Conservation (phyloP, 2,329 filamentous ascomycete genomes). For the Botrytis tulipae region DNA sequence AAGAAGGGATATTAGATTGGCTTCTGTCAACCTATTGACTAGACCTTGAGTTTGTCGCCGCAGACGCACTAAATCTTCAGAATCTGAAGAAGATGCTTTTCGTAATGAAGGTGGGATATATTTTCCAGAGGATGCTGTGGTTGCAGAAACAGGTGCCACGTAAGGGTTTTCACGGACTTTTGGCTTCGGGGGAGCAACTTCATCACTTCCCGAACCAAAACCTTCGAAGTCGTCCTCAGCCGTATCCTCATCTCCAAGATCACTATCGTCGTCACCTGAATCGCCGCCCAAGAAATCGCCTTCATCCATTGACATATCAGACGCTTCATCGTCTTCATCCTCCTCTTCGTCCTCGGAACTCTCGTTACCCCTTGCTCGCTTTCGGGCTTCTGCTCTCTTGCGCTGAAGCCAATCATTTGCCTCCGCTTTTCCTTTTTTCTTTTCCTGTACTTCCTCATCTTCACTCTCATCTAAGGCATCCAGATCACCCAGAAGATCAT, state of each 20-base stretch:
- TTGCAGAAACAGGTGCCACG: conserved; percentile 61
- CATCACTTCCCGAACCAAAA: conserved; percentile 42
- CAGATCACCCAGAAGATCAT: conserved; percentile 57
- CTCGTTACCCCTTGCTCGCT: conserved; percentile 18
- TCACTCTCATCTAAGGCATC: conserved; percentile 61
- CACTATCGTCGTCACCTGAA: conserved; percentile 30
- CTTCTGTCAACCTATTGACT: conserved; percentile 89
- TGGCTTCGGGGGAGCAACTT: conserved; percentile 40
- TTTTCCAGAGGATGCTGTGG: conserved; percentile 58
- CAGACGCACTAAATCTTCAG: conserved; percentile 66
- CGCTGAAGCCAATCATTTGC: conserved; percentile 59
- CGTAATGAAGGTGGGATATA: conserved; percentile 88
- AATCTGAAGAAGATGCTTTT: conserved; percentile 59
- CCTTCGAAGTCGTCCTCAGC: conserved; percentile 43
- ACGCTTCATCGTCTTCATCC: conserved; percentile 33
- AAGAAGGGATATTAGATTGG: conserved; percentile 82
- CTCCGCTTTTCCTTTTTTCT: conserved; percentile 58
- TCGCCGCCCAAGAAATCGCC: conserved; percentile 37
- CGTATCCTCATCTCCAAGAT: conserved; percentile 40
- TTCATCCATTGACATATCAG: conserved; percentile 36
- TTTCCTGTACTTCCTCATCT: conserved; percentile 45
- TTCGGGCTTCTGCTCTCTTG: conserved; percentile 51
- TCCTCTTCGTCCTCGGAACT: conserved; percentile 21
- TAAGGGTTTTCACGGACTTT: conserved; percentile 81
- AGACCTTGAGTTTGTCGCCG: conserved; percentile 81